Conservation (phyloP, 1,139 yeast genomes). For the Kodamaea plutei region DNA sequence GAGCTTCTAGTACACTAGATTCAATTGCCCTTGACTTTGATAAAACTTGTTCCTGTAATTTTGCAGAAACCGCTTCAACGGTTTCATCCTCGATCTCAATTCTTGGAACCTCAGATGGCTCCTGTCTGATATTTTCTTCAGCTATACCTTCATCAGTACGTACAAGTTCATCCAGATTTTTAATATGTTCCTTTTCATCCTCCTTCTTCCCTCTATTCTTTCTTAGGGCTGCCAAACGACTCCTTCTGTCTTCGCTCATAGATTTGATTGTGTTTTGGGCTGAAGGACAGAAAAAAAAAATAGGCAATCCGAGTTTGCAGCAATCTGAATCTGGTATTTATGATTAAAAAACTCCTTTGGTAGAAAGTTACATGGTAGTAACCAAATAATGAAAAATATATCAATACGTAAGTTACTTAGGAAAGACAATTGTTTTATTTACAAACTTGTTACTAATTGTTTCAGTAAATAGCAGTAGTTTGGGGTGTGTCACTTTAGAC, state of each 20-base stretch:
- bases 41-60: conserved; percentile 22
- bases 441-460: no score
- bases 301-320: conserved; percentile 2
- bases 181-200: no score
- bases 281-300: background rate
- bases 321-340: no score
- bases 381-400: no score
- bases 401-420: no score
- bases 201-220: conserved; percentile 12
- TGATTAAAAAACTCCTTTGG: no score
- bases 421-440: no score
- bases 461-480: no score
- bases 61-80: conserved; percentile 24
- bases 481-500: no score
- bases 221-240: conserved; percentile 23
- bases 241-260: conserved; percentile 19
- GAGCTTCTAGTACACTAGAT: conserved; percentile 6
- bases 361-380: no score
- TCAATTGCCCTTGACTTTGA: conserved; percentile 17
- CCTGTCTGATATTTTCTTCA: no score
- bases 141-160: background rate
- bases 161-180: background rate
- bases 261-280: no score
- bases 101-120: conserved; percentile 10
- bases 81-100: conserved; percentile 19